Percentiles rank a stretch among this genome's conserved stretches.
Evolutionary conservation across 2,329 filamentous ascomycete genomes (phyloP).

Genomic region (Elsinoe fawcettii): DNA sequence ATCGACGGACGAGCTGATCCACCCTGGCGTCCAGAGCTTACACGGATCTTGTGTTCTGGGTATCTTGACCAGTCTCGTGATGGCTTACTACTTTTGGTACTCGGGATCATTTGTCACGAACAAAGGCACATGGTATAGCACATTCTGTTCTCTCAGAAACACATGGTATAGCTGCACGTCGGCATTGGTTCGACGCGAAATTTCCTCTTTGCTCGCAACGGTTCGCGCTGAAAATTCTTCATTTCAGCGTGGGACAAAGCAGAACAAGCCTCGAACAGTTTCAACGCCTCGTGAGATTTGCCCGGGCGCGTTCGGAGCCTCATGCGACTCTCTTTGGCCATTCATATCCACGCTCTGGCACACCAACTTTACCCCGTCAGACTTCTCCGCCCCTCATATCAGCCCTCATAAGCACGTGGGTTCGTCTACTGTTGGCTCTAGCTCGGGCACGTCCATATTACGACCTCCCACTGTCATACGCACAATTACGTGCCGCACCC

Average conservation of each 20-base stretch:
- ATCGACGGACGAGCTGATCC: not conserved
- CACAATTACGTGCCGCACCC: constrained; percentile 6
- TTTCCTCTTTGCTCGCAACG: not conserved
- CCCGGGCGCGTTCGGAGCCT: not conserved
- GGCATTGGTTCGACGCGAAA: not conserved
- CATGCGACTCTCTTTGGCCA: not conserved
- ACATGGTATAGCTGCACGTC: not conserved
- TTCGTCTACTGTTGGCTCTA: not conserved
- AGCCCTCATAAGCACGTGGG: constrained; percentile 4
- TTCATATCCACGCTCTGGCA: not conserved
- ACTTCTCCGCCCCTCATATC: not conserved
- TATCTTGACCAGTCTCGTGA: constrained; percentile 1
- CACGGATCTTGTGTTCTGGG: not conserved
- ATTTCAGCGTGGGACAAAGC: constrained; percentile 4
- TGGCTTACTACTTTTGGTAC: not conserved
- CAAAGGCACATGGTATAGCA: not conserved
- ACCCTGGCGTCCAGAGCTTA: not conserved
- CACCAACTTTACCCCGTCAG: not conserved
- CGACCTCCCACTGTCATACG: not conserved
- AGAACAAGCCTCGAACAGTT: constrained; percentile 13
- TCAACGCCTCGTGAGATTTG: constrained; percentile 8
- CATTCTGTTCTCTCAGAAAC: not conserved
- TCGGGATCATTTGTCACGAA: constrained; percentile 1
- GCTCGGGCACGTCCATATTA: constrained; percentile 1
- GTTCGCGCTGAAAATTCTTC: not conserved